These are phyloP conservation scores for Arthrobotrys musiformis DNA, from an alignment of 2,329 filamentous ascomycete species.

Conservation along the genomic window DNA sequence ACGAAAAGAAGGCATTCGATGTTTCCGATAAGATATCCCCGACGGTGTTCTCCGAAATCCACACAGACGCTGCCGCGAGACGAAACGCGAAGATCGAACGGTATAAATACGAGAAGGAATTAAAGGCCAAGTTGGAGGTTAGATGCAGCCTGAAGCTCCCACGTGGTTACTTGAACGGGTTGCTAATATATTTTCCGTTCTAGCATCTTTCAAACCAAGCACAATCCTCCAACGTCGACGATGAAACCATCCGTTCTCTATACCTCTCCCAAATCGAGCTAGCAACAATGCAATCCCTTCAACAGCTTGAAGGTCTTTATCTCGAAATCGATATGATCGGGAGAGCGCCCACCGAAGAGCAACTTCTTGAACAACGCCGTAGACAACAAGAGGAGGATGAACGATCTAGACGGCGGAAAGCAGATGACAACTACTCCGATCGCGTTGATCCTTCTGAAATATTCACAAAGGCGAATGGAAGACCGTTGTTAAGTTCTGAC, in stretches of 20 bases:
- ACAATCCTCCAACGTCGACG: constrained; percentile 73
- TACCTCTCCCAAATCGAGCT: constrained; percentile 80
- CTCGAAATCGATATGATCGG: constrained; percentile 86
- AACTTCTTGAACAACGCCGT: constrained; percentile 61
- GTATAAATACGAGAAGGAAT: constrained; percentile 84
- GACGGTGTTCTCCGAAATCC: constrained; percentile 41
- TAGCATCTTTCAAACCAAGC: constrained; percentile 29
- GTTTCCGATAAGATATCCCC: constrained; percentile 30
- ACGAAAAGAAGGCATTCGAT: constrained; percentile 74
- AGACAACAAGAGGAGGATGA: constrained; percentile 63
- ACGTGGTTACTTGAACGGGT: not conserved
- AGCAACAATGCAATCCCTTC: constrained; percentile 81
- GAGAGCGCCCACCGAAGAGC: constrained; percentile 71
- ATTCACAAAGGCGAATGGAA: constrained; percentile 65
- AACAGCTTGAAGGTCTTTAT: constrained; percentile 84
- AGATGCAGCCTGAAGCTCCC: constrained; percentile 34
- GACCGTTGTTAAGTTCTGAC: constrained; percentile 78
- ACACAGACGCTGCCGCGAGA: constrained; percentile 71
- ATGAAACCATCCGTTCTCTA: constrained; percentile 81
- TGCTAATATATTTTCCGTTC: not conserved
- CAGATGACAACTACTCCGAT: constrained; percentile 71
- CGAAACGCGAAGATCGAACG: constrained; percentile 86
- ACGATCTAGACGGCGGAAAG: constrained; percentile 66
- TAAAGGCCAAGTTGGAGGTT: constrained; percentile 84
- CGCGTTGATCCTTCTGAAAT: constrained; percentile 75